A percentile compares a stretch with the other conserved stretches of the same genome.
These are phyloP conservation scores for Ganoderma meredithae DNA, from an alignment of 1,284 basidiomycete genomes.

Conservation along the genomic window DNA sequence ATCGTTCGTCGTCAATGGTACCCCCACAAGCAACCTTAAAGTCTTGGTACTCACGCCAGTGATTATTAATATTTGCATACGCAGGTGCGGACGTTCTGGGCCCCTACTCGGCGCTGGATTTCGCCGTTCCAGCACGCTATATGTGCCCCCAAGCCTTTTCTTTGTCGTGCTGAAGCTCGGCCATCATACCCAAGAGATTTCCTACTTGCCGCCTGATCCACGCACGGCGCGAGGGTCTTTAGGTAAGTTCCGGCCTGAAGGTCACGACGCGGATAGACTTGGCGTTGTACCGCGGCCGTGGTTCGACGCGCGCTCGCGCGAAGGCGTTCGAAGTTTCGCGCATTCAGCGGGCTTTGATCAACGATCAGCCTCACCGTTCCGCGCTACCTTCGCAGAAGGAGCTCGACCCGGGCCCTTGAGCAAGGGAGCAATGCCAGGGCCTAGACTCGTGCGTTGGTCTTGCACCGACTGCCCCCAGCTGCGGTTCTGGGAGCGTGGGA, in stretches of 20 bases:
- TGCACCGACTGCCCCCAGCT: too few species aligned
- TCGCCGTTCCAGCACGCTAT: background rate
- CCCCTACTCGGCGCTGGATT: background rate
- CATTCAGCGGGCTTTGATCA: conserved; percentile 1
- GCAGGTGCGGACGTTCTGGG: background rate
- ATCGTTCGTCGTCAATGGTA: background rate
- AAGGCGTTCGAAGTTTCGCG: background rate
- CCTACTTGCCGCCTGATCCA: background rate
- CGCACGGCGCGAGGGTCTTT: too few species aligned
- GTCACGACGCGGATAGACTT: background rate
- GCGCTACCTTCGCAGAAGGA: too few species aligned
- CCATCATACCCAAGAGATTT: background rate
- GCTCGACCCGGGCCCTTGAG: too few species aligned
- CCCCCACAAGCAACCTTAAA: background rate
- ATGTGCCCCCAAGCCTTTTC: background rate
- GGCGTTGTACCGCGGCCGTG: background rate
- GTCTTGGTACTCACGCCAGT: background rate
- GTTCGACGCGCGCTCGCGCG: background rate
- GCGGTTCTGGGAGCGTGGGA: too few species aligned
- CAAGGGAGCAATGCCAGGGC: too few species aligned
- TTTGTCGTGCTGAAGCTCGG: background rate
- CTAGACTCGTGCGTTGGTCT: too few species aligned
- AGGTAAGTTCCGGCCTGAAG: background rate
- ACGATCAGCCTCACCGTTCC: background rate
- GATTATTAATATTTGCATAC: too few species aligned